Conservation (phyloP, 2,329 filamentous ascomycete species). For the Pseudogymnoascus sp. region DNA sequence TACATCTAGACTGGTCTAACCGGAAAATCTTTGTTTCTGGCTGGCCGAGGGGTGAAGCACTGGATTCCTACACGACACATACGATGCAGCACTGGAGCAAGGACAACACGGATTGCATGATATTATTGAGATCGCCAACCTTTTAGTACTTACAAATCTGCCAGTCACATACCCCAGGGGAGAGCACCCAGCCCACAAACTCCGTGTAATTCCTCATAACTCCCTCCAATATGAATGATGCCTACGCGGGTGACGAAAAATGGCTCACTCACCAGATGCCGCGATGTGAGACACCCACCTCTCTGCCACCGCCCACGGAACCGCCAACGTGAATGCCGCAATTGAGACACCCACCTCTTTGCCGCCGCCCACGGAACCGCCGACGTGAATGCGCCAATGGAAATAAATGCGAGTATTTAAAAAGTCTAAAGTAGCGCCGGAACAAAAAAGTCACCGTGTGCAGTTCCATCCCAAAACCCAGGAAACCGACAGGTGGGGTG, state of each 20-base stretch:
- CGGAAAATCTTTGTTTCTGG: not conserved
- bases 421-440: not conserved
- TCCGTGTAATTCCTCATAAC: not conserved
- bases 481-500: constrained; percentile 5
- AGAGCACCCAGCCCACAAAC: not conserved
- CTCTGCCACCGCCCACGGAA: not conserved
- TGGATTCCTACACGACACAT: constrained; percentile 1
- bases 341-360: not conserved
- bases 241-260: constrained; percentile 5
- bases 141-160: constrained; percentile 7
- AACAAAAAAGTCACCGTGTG: not conserved
- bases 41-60: not conserved
- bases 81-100: not conserved
- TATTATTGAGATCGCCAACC: constrained; percentile 7
- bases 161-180: not conserved
- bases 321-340: not conserved
- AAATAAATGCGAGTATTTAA: not conserved
- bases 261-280: constrained; percentile 6
- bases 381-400: not conserved
- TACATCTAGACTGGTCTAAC: not conserved
- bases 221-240: not conserved
- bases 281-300: not conserved
- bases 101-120: constrained; percentile 1
- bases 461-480: not conserved
- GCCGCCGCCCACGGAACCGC: not conserved